phyloP scores from a whole-genome alignment of 441 rosid species.

The Populus hybrid region DNA sequence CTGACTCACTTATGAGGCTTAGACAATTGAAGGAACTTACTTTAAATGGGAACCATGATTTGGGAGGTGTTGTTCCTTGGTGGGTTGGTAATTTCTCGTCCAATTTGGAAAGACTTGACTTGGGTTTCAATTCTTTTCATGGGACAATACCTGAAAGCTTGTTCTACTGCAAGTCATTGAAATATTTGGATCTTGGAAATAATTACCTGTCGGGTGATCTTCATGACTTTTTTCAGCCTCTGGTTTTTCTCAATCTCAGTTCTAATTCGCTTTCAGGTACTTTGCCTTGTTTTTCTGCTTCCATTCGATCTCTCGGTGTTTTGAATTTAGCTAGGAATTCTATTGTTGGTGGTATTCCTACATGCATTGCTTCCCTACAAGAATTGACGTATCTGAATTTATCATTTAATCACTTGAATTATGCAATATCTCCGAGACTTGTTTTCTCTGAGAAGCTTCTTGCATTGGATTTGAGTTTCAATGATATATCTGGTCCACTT shows the following conservation, averaged over 20 bases:
- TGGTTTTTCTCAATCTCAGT: conserved; percentile 62
- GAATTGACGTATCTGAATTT: conserved; percentile 58
- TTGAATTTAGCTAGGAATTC: conserved; percentile 64
- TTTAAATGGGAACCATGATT: conserved; percentile 49
- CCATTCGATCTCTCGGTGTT: conserved; percentile 46
- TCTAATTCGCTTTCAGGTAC: conserved; percentile 78
- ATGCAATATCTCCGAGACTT: conserved; percentile 70
- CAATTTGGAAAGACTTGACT: conserved; percentile 57
- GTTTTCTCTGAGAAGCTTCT: conserved; percentile 67
- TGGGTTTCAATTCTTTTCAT: conserved; percentile 57
- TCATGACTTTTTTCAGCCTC: conserved; percentile 56
- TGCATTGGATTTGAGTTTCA: conserved; percentile 78
- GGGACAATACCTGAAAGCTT: conserved; percentile 67
- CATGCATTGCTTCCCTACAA: conserved; percentile 64
- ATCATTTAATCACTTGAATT: conserved; percentile 54
- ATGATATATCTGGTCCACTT: conserved; percentile 69
- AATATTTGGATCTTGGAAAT: conserved; percentile 57
- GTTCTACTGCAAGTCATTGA: conserved; percentile 47
- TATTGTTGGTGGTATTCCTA: conserved; percentile 80
- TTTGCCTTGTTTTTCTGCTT: conserved; percentile 71
- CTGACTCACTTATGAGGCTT: conserved; percentile 44
- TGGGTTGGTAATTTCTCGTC: conserved; percentile 69
- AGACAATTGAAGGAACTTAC: conserved; percentile 51
- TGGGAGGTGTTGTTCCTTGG: conserved; percentile 57
- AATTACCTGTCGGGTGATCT: conserved; percentile 54